These are phyloP conservation scores for Acmispon strigosus DNA, from an alignment of 306 rosid species.

Conservation along the genomic window DNA sequence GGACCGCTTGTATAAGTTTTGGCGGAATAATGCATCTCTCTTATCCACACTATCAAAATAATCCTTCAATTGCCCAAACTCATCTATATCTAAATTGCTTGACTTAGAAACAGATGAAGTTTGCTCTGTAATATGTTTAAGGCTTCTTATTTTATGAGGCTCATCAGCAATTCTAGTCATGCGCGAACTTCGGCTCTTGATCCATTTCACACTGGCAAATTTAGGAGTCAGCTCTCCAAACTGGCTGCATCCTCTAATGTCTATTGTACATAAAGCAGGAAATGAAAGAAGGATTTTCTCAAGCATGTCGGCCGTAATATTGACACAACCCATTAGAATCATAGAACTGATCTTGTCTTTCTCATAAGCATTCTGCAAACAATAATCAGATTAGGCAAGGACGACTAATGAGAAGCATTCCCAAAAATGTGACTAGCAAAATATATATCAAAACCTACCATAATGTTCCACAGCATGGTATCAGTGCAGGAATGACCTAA, in stretches of 20 bases:
- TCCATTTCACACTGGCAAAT: constrained; percentile 68
- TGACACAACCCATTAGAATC: constrained; percentile 69
- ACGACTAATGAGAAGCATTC: constrained; percentile 7
- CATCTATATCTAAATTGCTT: constrained; percentile 60
- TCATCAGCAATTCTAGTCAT: constrained; percentile 48
- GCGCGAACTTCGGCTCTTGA: constrained; percentile 58
- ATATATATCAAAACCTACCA: constrained; percentile 51
- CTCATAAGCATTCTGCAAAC: constrained; percentile 64
- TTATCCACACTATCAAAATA: constrained; percentile 92
- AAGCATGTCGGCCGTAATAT: constrained; percentile 57
- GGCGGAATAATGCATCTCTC: constrained; percentile 79
- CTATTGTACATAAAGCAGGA: constrained; percentile 64
- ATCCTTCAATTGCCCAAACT: constrained; percentile 87
- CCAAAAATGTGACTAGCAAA: constrained; percentile 5
- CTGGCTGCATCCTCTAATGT: constrained; percentile 87
- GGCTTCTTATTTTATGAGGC: constrained; percentile 61
- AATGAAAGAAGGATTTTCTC: constrained; percentile 73
- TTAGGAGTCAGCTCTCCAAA: constrained; percentile 60
- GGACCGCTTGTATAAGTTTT: constrained; percentile 88
- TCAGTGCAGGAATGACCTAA: constrained; percentile 79
- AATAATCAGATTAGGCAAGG: constrained; percentile 27
- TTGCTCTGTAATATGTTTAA: constrained; percentile 61
- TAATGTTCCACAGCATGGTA: constrained; percentile 47
- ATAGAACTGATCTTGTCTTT: constrained; percentile 71
- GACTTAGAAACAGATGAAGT: constrained; percentile 45